phyloP scores from a whole-genome alignment of 192 early-diverging fungal genomes.

The Jimgerdemannia lactiflua region DNA sequence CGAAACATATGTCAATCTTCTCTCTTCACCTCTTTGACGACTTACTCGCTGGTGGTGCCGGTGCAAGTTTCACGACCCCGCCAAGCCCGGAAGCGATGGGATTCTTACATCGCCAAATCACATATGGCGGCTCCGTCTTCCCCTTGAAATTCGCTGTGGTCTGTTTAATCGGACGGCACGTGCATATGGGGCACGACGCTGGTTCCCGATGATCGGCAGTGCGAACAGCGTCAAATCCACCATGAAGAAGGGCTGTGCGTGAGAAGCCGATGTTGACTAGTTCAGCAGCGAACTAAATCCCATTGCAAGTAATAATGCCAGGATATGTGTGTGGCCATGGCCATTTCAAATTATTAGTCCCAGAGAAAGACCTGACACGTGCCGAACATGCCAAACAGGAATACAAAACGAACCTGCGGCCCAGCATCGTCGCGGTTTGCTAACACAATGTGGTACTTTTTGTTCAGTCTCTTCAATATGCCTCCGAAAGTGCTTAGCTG shows the following conservation, averaged over 20 bases:
- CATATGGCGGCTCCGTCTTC: slow-evolving; percentile 35
- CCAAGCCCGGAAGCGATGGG: neutral
- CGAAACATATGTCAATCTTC: neutral
- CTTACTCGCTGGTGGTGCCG: neutral
- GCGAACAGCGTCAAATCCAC: slow-evolving; percentile 48
- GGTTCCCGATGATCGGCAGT: neutral
- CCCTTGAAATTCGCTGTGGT: slow-evolving; percentile 28
- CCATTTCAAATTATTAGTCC: too few relatives aligned
- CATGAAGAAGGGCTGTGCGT: slow-evolving; percentile 45
- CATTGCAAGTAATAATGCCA: neutral
- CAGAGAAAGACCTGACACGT: too few relatives aligned
- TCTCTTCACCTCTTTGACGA: neutral
- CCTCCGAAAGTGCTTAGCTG: slow-evolving; percentile 39
- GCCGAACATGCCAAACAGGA: neutral
- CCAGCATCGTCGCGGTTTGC: slow-evolving; percentile 39
- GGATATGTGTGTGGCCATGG: neutral
- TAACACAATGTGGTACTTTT: slow-evolving; percentile 52
- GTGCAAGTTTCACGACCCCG: neutral
- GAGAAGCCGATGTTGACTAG: slow-evolving; percentile 40
- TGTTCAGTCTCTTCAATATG: slow-evolving; percentile 44
- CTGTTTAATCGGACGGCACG: slow-evolving; percentile 31
- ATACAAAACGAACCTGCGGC: slow-evolving; percentile 40
- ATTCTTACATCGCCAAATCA: slow-evolving; percentile 34
- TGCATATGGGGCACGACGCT: slow-evolving; percentile 18
- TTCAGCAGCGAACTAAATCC: slow-evolving; percentile 41